Conservation (phyloP, 2,329 filamentous ascomycete species). For the Botrytis fragariae region DNA sequence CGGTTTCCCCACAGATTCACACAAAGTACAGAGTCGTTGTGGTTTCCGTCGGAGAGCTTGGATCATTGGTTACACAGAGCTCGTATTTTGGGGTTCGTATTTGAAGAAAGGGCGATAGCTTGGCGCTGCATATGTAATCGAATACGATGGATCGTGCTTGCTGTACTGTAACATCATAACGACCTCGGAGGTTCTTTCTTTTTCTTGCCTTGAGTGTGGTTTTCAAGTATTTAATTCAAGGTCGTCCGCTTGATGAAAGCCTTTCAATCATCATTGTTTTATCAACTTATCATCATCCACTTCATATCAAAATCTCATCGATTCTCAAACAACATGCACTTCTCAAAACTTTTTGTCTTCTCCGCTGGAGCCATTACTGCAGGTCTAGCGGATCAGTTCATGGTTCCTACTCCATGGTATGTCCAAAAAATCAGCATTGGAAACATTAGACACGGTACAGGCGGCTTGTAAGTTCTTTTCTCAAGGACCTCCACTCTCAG, state of each 20-base stretch:
- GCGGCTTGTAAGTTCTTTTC: conserved; percentile 22
- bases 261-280: not conserved
- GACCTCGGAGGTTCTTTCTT: not conserved
- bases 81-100: conserved; percentile 7
- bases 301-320: not conserved
- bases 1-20: not conserved
- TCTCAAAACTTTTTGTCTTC: conserved; percentile 4
- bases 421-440: conserved; percentile 22
- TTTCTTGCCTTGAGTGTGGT: not conserved
- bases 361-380: not conserved
- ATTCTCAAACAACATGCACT: conserved; percentile 2
- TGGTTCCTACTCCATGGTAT: conserved; percentile 26
- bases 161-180: not conserved
- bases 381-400: conserved; percentile 8
- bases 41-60: not conserved
- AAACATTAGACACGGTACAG: conserved; percentile 28
- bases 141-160: not conserved
- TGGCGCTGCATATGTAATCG: not conserved
- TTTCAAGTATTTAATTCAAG: not conserved
- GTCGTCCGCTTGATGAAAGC: not conserved
- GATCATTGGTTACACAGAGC: not conserved
- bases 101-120: not conserved
- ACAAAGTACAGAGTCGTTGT: not conserved
- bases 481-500: not conserved
- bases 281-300: not conserved